Evolutionary conservation across 805 yeast species (phyloP).

Genomic region (Vanderwaltozyma polyspora): DNA sequence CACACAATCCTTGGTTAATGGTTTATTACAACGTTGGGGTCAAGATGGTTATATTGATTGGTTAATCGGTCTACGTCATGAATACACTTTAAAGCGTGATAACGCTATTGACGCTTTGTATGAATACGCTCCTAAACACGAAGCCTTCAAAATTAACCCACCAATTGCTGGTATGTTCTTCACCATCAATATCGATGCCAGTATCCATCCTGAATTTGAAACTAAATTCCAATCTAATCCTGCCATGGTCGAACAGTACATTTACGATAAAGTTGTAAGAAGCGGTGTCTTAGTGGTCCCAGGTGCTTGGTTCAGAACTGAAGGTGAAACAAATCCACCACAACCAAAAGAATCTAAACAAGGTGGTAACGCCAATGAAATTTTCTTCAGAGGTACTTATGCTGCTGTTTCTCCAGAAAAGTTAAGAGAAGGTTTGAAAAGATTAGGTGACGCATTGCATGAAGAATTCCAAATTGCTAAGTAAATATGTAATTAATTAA

Average conservation of each 20-base stretch:
- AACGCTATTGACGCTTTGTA: slow-evolving; percentile 67
- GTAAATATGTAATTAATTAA: not conserved
- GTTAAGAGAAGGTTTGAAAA: slow-evolving; percentile 49
- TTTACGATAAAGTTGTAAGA: slow-evolving; percentile 50
- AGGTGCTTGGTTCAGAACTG: slow-evolving; percentile 67
- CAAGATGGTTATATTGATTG: slow-evolving; percentile 81
- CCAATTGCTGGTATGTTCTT: slow-evolving; percentile 88
- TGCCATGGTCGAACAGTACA: slow-evolving; percentile 47
- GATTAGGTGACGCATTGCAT: slow-evolving; percentile 54
- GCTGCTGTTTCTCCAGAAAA: slow-evolving; percentile 72
- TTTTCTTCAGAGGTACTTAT: slow-evolving; percentile 80
- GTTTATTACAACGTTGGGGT: slow-evolving; percentile 77
- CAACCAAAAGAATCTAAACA: slow-evolving; percentile 37
- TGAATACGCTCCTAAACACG: slow-evolving; percentile 34
- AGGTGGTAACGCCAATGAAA: slow-evolving; percentile 32
- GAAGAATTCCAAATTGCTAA: slow-evolving; percentile 34
- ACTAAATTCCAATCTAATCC: slow-evolving; percentile 50
- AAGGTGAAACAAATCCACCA: slow-evolving; percentile 46
- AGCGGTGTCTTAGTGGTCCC: slow-evolving; percentile 67
- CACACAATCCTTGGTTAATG: slow-evolving; percentile 58
- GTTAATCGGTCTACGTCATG: slow-evolving; percentile 73
- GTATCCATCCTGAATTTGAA: slow-evolving; percentile 65
- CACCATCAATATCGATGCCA: slow-evolving; percentile 60
- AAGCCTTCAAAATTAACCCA: slow-evolving; percentile 32
- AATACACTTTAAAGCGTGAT: slow-evolving; percentile 82